phyloP scores from a whole-genome alignment of 306 rosid species.

The Glycine soja region DNA sequence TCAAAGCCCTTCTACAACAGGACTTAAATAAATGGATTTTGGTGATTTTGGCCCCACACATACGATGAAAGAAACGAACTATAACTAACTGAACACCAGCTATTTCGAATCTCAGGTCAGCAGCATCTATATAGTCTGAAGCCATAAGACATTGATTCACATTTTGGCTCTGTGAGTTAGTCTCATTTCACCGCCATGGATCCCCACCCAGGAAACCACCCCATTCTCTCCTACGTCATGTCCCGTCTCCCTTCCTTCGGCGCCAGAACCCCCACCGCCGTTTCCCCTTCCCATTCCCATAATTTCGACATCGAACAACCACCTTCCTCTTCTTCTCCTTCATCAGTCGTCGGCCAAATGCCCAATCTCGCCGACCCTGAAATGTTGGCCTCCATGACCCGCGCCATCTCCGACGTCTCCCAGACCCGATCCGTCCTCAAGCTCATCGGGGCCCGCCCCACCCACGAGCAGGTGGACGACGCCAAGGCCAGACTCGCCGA shows the following conservation, averaged over 20 bases:
- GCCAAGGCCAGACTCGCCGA: constrained; percentile 65
- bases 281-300: neutral
- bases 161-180: neutral
- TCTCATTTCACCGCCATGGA: constrained; percentile 57
- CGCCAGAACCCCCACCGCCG: neutral
- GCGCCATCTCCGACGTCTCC: constrained; percentile 78
- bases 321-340: constrained; percentile 22
- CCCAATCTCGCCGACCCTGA: constrained; percentile 74
- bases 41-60: neutral
- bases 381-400: constrained; percentile 74
- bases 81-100: constrained; percentile 7
- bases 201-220: constrained; percentile 79
- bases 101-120: neutral
- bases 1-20: too few relatives aligned
- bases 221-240: constrained; percentile 88
- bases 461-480: constrained; percentile 78
- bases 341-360: constrained; percentile 56
- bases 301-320: constrained; percentile 63
- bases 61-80: neutral
- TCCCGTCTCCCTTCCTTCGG: constrained; percentile 67
- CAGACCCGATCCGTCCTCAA: constrained; percentile 80
- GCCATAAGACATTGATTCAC: neutral
- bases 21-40: too few relatives aligned
- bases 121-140: neutral
- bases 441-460: constrained; percentile 77